phyloP scores from a whole-genome alignment of 176 grass and related monocot species.

The Stipa capillata region DNA sequence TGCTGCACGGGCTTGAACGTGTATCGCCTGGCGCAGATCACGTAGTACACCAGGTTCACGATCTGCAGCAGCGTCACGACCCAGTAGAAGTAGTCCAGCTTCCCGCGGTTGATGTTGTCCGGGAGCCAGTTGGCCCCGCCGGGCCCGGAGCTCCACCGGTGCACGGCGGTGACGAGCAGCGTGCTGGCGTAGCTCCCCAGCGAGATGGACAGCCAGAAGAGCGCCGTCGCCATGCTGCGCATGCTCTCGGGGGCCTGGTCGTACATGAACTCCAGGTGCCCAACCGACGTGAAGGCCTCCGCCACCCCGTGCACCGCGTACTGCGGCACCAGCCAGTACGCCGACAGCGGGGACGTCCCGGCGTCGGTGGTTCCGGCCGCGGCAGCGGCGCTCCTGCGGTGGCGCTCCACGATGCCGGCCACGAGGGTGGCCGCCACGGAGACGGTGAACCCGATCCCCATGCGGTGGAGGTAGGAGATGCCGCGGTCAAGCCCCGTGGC shows the following conservation, averaged over 20 bases:
- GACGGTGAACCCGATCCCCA: constrained; percentile 60
- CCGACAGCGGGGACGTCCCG: constrained; percentile 39
- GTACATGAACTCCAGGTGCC: constrained; percentile 87
- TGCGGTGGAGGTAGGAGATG: constrained; percentile 71
- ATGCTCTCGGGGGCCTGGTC: constrained; percentile 91
- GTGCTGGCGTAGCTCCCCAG: constrained; percentile 72
- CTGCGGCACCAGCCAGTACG: constrained; percentile 78
- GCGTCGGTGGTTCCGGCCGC: constrained; percentile 29
- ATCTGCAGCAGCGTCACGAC: constrained; percentile 49
- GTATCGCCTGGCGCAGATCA: constrained; percentile 51
- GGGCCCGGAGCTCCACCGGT: constrained; percentile 43
- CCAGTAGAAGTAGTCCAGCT: constrained; percentile 77
- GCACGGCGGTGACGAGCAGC: constrained; percentile 48
- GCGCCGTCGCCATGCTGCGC: constrained; percentile 60
- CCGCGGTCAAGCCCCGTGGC: constrained; percentile 62
- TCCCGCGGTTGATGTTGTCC: constrained; percentile 68
- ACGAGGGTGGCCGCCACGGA: constrained; percentile 35
- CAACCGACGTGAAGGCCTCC: constrained; percentile 68
- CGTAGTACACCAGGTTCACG: constrained; percentile 65
- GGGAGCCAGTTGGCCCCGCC: constrained; percentile 65
- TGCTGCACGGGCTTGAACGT: constrained; percentile 52
- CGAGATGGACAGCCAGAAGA: constrained; percentile 79
- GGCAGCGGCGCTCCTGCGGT: constrained; percentile 17
- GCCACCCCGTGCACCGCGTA: constrained; percentile 61
- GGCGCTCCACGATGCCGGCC: constrained; percentile 53